Conservation (phyloP, 2,329 filamentous ascomycete genomes). For the Mollisia scopiformis region DNA sequence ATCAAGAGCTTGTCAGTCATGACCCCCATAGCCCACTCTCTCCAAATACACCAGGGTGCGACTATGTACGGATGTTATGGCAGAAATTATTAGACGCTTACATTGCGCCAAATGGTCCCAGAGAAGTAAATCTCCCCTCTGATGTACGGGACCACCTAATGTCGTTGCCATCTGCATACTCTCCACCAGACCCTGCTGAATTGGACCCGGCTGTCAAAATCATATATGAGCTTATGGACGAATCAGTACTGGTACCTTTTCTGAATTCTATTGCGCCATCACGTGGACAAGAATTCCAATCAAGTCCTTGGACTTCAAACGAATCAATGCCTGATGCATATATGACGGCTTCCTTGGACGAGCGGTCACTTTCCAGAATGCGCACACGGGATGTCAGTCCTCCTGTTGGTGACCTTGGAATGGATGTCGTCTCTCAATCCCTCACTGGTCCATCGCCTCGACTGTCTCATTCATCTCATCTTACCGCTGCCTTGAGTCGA, state of each 20-base stretch:
- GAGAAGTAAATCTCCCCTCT: constrained; percentile 89
- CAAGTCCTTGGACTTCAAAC: constrained; percentile 35
- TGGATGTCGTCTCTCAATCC: constrained; percentile 27
- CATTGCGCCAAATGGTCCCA: constrained; percentile 80
- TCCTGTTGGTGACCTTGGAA: constrained; percentile 19
- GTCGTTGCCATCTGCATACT: constrained; percentile 57
- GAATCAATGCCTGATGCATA: constrained; percentile 34
- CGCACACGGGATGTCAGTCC: constrained; percentile 32
- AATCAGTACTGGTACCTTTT: constrained; percentile 91
- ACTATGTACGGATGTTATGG: constrained; percentile 80
- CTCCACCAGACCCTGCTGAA: constrained; percentile 73
- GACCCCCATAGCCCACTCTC: constrained; percentile 44
- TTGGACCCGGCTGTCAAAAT: constrained; percentile 84
- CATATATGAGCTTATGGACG: constrained; percentile 96
- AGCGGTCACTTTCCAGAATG: constrained; percentile 29
- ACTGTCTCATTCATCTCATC: constrained; percentile 33
- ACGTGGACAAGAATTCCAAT: constrained; percentile 27
- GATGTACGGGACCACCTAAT: constrained; percentile 83
- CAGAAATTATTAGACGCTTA: constrained; percentile 87
- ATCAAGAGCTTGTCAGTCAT: constrained; percentile 44
- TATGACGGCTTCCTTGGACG: constrained; percentile 33
- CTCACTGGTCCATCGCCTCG: constrained; percentile 28
- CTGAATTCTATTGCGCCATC: constrained; percentile 58
- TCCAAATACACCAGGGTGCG: constrained; percentile 35
- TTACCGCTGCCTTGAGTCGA: constrained; percentile 30